Evolutionary conservation across 2,329 filamentous ascomycete species (phyloP), one percentile per base, ranked within the genome.

Genomic region (Stenocarpella maydis): DNA sequence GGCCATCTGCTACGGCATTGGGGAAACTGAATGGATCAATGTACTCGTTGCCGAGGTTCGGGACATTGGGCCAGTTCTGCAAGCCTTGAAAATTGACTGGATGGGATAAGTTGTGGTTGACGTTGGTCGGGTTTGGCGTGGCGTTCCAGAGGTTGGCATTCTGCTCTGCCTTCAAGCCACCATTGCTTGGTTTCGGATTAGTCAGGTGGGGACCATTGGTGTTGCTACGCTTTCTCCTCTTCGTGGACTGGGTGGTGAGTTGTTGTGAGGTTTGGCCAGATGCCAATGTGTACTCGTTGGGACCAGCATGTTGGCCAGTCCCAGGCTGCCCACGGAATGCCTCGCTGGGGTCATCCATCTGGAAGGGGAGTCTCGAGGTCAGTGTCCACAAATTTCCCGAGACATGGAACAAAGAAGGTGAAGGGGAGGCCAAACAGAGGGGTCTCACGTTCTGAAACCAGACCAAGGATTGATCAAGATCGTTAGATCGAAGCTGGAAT

Each of bases 361-460:
- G 28, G n/a, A 2, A 49, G 37, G 4, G 12, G 12, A 24, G 3
- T 4, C 8, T 2, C 28, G 28, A 49, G 28, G 43, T 63, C 28
- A 63, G 58, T 63, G 15, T 26, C n/a, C 43, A 37, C 43, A 12
- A 6, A n/a, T 26, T 26, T 49, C 19, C 58, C 43, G 58, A 63
- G 58, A 63, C 58, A 63, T 24, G n/a, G 45, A 47, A 49, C 58
- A 63, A 63, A 63, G 41, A 5, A 37, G n/a, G 10, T 63, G 12
- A 24, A 34, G 41, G 12, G 41, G 7, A 31, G 4, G 3, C 52
- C 14, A n/a, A 15, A 28, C 43, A 49, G 26, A 47, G 26, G 41
- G 8, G 28, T 63, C 58, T 63, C 43, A 63, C 58, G 8, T 63
- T 63, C 58, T 63, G 58, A 63, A 37, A 63, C 58, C 58, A 63